Evolutionary conservation across 2,329 filamentous ascomycete species (phyloP).

Genomic region (Chaetomium sp.): DNA sequence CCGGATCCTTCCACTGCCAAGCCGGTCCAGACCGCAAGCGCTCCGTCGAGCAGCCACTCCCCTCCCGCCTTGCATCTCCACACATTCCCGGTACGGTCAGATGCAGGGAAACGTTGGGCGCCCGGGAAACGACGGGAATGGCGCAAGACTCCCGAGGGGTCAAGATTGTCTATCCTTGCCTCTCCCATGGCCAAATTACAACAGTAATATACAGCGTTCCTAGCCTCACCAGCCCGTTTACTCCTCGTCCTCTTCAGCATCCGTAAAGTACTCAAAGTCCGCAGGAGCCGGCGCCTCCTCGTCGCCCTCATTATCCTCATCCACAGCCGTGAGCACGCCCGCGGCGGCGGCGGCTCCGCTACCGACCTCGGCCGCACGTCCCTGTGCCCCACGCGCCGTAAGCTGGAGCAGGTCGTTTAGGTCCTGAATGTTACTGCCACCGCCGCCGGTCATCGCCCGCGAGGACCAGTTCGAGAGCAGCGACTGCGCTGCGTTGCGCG

Average conservation of each 20-base stretch:
- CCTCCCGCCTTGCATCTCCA: background rate
- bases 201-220: conserved; percentile 18
- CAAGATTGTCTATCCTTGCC: conserved; percentile 6
- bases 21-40: background rate
- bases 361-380: conserved; percentile 29
- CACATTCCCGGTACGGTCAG: background rate
- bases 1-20: background rate
- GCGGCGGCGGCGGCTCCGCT: conserved; percentile 52
- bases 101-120: background rate
- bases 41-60: background rate
- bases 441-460: conserved; percentile 20
- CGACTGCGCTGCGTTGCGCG: conserved; percentile 36
- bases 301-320: conserved; percentile 76
- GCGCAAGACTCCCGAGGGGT: background rate
- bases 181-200: conserved; percentile 6
- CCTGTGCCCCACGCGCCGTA: conserved; percentile 40
- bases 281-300: conserved; percentile 70
- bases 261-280: conserved; percentile 79
- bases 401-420: conserved; percentile 50
- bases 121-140: background rate
- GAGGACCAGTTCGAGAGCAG: conserved; percentile 33
- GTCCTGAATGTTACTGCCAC: conserved; percentile 41
- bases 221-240: conserved; percentile 3
- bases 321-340: conserved; percentile 80
- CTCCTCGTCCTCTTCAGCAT: conserved; percentile 56